Percentiles rank a stretch among this genome's conserved stretches.
phyloP scores from a whole-genome alignment of 306 rosid genomes.

The Quercus robur region DNA sequence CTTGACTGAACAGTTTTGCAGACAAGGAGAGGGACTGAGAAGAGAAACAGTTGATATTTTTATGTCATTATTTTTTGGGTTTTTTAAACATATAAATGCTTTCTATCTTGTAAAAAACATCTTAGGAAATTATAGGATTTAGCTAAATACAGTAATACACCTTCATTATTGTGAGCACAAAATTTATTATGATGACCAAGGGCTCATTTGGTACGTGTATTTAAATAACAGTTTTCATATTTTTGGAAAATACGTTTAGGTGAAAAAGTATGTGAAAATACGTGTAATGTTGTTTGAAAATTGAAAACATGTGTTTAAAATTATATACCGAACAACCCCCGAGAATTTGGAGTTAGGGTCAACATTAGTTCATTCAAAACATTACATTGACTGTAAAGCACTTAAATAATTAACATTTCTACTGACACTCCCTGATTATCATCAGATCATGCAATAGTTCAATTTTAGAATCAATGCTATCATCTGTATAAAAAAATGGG shows the following conservation, averaged over 20 bases:
- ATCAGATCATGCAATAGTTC: background rate
- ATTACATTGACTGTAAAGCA: background rate
- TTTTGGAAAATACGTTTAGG: fast-evolving
- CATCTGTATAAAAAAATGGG: background rate
- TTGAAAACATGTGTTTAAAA: too few species aligned
- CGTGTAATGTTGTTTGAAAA: too few species aligned
- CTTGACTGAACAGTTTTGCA: slow-evolving; percentile 31
- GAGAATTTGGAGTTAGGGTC: too few species aligned
- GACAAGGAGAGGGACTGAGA: slow-evolving; percentile 26
- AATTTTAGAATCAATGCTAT: background rate
- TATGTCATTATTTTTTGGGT: background rate
- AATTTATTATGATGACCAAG: background rate
- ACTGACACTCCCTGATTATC: background rate
- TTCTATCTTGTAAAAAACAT: background rate
- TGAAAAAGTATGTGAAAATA: fast-evolving
- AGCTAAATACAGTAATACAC: background rate
- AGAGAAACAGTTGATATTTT: background rate
- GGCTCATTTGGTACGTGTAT: fast-evolving
- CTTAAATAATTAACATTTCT: background rate
- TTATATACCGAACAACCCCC: too few species aligned
- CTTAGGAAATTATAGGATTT: background rate
- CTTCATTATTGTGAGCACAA: background rate
- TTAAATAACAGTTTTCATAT: too few species aligned
- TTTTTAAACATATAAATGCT: background rate
- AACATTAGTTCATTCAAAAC: too few species aligned